Conservation (phyloP, 331 rosid species). For the Acacia pycnantha region DNA sequence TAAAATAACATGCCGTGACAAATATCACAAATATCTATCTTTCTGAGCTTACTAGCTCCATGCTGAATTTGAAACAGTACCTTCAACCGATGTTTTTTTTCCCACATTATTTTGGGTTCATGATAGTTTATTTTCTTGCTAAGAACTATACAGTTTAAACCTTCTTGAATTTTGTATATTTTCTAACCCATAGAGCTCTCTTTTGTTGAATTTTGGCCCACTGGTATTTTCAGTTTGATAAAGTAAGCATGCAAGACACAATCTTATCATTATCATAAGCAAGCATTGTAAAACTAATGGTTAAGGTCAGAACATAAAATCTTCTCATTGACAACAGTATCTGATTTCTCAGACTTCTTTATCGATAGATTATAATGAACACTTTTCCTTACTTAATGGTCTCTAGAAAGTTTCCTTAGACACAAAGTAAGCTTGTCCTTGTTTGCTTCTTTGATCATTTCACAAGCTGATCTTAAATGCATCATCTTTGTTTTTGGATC, state of each 20-base stretch:
- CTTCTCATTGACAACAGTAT: neutral
- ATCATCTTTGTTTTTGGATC: constrained; percentile 2
- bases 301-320: neutral
- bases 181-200: neutral
- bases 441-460: neutral
- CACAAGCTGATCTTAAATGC: constrained; percentile 8
- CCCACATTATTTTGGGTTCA: neutral
- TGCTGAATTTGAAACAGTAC: neutral
- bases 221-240: neutral
- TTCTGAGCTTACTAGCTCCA: constrained; percentile 8
- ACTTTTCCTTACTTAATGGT: neutral
- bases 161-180: neutral
- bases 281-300: neutral
- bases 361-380: neutral
- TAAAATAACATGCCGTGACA: neutral
- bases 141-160: neutral
- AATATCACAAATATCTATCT: neutral
- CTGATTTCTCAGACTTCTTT: neutral
- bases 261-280: neutral
- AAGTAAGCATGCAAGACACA: neutral
- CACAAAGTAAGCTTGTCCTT: constrained; percentile 17
- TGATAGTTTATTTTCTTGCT: neutral
- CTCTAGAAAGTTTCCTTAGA: neutral
- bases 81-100: neutral
- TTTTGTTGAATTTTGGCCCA: neutral